A percentile compares a stretch with the other conserved stretches of the same genome.
phyloP scores from a whole-genome alignment of 2,329 filamentous ascomycete genomes.

The Aspergillus uvarum region DNA sequence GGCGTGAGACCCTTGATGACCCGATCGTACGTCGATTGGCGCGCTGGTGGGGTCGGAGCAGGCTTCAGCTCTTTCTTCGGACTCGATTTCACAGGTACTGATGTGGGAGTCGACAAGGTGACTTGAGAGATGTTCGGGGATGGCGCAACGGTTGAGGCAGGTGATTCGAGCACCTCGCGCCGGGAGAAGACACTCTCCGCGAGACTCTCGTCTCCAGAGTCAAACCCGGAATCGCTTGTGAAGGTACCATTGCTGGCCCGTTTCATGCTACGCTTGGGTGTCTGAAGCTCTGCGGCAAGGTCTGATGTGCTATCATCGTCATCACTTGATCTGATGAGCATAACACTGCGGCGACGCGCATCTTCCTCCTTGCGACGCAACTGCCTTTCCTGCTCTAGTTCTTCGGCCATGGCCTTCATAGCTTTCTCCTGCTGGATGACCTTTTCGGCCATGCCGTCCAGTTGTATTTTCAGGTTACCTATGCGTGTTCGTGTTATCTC shows the following conservation, averaged over 20 bases:
- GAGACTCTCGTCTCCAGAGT: constrained; percentile 57
- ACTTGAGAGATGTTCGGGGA: constrained; percentile 40
- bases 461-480: constrained; percentile 59
- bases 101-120: constrained; percentile 30
- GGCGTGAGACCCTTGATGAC: constrained; percentile 44
- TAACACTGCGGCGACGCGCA: constrained; percentile 35
- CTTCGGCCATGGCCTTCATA: constrained; percentile 52
- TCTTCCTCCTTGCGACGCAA: constrained; percentile 41
- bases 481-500: constrained; percentile 60
- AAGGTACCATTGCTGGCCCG: constrained; percentile 42
- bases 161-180: constrained; percentile 35
- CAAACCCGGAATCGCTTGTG: constrained; percentile 59
- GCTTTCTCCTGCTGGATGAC: constrained; percentile 57
- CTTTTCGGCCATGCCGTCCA: constrained; percentile 59
- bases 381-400: constrained; percentile 48
- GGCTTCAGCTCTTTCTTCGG: constrained; percentile 31
- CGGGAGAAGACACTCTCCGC: constrained; percentile 50
- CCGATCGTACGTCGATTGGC: constrained; percentile 43
- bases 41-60: constrained; percentile 11
- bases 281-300: constrained; percentile 35
- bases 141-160: constrained; percentile 38
- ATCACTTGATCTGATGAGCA: constrained; percentile 31
- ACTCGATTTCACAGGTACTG: constrained; percentile 33
- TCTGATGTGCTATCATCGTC: constrained; percentile 36
- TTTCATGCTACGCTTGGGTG: constrained; percentile 35